A percentile compares a stretch with the other conserved stretches of the same genome.
phyloP scores from a whole-genome alignment of 2,329 filamentous ascomycete species.

The Exophiala aquamarina region DNA sequence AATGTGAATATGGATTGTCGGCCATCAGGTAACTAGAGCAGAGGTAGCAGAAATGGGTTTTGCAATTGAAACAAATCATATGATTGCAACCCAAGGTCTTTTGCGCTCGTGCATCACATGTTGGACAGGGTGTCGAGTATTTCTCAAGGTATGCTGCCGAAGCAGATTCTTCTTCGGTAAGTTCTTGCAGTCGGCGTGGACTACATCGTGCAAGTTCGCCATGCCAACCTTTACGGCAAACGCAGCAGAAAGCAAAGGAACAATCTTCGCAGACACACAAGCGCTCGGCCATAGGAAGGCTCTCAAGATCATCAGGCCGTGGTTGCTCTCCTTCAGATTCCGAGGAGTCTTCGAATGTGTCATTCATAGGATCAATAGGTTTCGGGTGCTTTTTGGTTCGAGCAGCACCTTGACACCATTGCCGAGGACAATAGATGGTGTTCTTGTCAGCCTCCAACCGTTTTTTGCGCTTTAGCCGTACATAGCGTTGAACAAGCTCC shows the following conservation, averaged over 20 bases:
- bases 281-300: conserved; percentile 59
- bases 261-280: conserved; percentile 88
- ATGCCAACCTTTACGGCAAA: conserved; percentile 84
- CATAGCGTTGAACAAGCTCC: conserved; percentile 78
- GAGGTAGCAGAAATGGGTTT: conserved; percentile 92
- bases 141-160: conserved; percentile 78
- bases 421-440: conserved; percentile 87
- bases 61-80: conserved; percentile 89
- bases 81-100: conserved; percentile 96
- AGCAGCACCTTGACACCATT: conserved; percentile 90
- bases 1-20: conserved; percentile 82
- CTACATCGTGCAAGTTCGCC: conserved; percentile 74
- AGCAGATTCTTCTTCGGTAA: conserved; percentile 81
- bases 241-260: conserved; percentile 79
- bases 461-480: conserved; percentile 86
- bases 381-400: conserved; percentile 72
- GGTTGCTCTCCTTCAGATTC: conserved; percentile 2
- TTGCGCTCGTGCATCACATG: conserved; percentile 78
- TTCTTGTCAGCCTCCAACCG: conserved; percentile 88
- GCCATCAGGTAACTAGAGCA: conserved; percentile 84
- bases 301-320: conserved; percentile 34
- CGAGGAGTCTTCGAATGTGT: conserved; percentile 40
- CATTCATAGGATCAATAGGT: conserved; percentile 64
- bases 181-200: conserved; percentile 65
- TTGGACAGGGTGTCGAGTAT: conserved; percentile 86